These are phyloP conservation scores for Microdochium paspali DNA, from an alignment of 2,329 filamentous ascomycete genomes.

Conservation along the genomic window DNA sequence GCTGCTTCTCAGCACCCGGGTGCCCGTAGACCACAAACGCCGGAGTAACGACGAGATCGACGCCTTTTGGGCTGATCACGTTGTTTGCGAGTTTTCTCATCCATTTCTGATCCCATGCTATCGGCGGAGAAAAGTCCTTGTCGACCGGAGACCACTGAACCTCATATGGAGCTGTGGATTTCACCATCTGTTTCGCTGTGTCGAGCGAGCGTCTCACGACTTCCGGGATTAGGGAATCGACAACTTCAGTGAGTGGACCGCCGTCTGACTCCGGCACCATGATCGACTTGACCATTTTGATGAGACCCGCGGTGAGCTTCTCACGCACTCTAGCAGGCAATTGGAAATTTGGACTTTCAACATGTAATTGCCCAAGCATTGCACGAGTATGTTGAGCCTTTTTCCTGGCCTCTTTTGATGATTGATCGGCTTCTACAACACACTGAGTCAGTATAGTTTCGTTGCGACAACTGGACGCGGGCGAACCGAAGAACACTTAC, in stretches of 20 bases:
- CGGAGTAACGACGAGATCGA: background rate
- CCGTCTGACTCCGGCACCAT: too few relatives aligned
- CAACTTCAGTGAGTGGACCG: too few relatives aligned
- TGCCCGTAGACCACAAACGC: background rate
- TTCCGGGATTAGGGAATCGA: background rate
- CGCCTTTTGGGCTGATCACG: background rate
- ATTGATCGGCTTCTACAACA: too few relatives aligned
- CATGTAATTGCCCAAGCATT: background rate
- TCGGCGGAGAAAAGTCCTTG: background rate
- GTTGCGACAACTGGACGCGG: too few relatives aligned
- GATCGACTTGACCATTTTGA: too few relatives aligned
- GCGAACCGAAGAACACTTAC: background rate
- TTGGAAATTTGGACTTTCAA: background rate
- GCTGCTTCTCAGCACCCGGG: background rate
- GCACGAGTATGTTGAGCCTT: background rate
- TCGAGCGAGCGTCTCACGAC: background rate
- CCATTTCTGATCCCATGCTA: background rate
- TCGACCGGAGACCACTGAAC: background rate
- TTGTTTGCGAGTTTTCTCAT: background rate
- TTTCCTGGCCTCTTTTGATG: background rate
- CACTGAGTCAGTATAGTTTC: too few relatives aligned
- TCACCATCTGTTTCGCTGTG: background rate
- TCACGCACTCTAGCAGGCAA: too few relatives aligned
- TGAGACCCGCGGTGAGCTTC: too few relatives aligned
- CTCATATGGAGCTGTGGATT: background rate